Evolutionary conservation across 345 rosid species (phyloP).

Genomic region (Salix caprea): DNA sequence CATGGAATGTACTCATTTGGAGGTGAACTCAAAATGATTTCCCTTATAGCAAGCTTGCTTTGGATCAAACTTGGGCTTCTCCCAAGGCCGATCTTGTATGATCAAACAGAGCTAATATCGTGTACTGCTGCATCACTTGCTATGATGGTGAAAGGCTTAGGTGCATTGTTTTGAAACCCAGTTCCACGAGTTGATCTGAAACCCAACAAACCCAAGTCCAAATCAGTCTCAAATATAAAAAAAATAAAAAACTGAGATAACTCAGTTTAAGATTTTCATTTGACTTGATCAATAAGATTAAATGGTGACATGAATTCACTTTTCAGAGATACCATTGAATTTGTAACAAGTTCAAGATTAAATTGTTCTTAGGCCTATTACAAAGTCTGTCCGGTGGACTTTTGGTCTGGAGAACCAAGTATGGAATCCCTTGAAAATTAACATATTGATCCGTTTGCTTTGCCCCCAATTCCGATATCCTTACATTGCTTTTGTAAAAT

Average conservation of each 20-base stretch:
- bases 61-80: too few relatives aligned
- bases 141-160: slow-evolving; percentile 36
- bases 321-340: background rate
- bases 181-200: too few relatives aligned
- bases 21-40: too few relatives aligned
- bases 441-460: background rate
- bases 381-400: background rate
- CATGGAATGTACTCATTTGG: too few relatives aligned
- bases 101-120: slow-evolving; percentile 34
- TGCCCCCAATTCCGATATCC: background rate
- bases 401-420: background rate
- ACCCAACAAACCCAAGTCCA: too few relatives aligned
- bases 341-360: background rate
- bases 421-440: background rate
- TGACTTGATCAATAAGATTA: too few relatives aligned
- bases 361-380: background rate
- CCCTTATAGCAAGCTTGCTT: too few relatives aligned
- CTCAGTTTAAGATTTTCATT: too few relatives aligned
- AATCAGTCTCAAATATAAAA: too few relatives aligned
- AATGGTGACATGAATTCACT: background rate
- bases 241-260: too few relatives aligned
- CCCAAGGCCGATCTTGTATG: too few relatives aligned
- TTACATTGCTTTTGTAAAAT: too few relatives aligned
- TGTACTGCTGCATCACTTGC: slow-evolving; percentile 56
- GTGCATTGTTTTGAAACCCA: background rate